These are phyloP conservation scores for Stephania cephalantha DNA, from an alignment of 164 flowering plant species.

Conservation along the genomic window DNA sequence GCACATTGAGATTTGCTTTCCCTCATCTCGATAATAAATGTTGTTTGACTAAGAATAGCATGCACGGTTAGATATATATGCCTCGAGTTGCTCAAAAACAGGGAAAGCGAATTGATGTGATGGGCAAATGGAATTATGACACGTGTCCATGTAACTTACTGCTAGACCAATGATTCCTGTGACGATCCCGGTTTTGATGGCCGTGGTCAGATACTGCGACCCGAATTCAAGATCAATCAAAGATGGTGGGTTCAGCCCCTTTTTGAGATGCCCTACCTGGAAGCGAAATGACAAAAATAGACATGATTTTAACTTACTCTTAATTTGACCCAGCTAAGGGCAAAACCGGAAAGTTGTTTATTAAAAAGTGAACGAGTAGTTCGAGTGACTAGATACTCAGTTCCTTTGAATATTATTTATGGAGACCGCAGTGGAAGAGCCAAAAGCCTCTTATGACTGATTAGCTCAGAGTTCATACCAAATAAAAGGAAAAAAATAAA, in stretches of 20 bases:
- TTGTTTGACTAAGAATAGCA: too few species aligned
- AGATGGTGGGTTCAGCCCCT: constrained; percentile 77
- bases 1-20: too few species aligned
- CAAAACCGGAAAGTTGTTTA: neutral
- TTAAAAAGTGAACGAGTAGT: too few species aligned
- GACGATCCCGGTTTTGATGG: constrained; percentile 66
- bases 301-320: neutral
- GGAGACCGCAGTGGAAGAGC: too few species aligned
- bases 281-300: neutral
- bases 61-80: too few species aligned
- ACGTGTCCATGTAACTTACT: constrained; percentile 35
- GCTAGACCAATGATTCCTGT: constrained; percentile 70
- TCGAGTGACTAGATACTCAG: too few species aligned
- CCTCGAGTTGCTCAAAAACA: too few species aligned
- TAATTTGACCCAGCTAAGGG: neutral
- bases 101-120: neutral
- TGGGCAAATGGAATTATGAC: neutral
- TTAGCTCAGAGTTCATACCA: neutral
- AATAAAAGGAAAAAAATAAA: neutral
- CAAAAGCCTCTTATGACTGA: too few species aligned
- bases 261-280: constrained; percentile 76
- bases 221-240: constrained; percentile 38
- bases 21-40: too few species aligned
- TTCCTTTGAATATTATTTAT: too few species aligned
- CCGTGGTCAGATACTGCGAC: constrained; percentile 39